Evolutionary conservation across 2,329 filamentous ascomycete species (phyloP), one percentile per base, ranked within the genome.

Genomic region (Epichloe amarillans): DNA sequence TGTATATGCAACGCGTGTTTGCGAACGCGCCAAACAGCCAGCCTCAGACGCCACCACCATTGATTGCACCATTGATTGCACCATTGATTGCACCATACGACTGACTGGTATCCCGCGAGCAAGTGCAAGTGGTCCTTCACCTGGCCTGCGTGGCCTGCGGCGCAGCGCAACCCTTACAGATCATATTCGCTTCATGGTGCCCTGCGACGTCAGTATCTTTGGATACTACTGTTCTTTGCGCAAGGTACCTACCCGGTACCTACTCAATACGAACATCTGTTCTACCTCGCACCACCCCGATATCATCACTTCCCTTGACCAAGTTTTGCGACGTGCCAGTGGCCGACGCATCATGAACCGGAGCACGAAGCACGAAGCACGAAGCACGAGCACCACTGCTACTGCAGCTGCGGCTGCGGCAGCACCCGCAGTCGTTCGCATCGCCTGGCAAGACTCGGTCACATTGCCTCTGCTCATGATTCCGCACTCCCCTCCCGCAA

Each of bases 221-320:
- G 36, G n/a, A 39, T 44, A 39, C 33, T 1, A 4, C 11, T n/a
- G 12, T 35, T 36, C 40, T 50, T 44, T 30, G 21, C 30, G 35
- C 40, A 37, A 45, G 45, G 36, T 52, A 58, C 52, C 55, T 63
- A 55, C 60, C 57, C 52, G 45, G 36, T 52, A 58, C 52, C 55
- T 63, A 55, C 60, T 57, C 52, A 54, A 55, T 60, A 58, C 8
- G 26, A 51, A 53, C 53, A 50, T 53, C 46, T 45, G 21, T 52
- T 50, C 52, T 53, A 50, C 46, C 36, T 49, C 41, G 21, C 41
- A 46, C 26, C 50, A 21, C 33, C 30, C 43, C 47, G 41, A 48
- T 40, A 48, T 53, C 50, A 50, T 52, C 48, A 50, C 42, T 50
- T 49, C 43, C 47, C 36, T 43, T 50, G 52, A 53, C 46, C 53